Evolutionary conservation across 2,329 filamentous ascomycete genomes (phyloP).

Genomic region (Colletotrichum abscissum): DNA sequence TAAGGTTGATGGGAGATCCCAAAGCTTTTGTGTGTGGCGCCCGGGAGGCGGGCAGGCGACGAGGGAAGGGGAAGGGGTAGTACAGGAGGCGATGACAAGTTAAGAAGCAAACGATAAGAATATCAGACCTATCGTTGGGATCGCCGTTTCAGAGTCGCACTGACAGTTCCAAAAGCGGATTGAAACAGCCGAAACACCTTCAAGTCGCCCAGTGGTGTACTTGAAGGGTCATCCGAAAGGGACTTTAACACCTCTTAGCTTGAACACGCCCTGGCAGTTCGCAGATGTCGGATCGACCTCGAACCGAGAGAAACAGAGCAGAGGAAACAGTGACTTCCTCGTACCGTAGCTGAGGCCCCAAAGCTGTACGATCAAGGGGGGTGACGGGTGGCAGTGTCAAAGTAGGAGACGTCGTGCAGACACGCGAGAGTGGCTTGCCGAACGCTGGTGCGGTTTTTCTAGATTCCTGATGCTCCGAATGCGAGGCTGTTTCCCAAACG

Average conservation of each 20-base stretch:
- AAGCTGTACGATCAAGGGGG: constrained; percentile 28
- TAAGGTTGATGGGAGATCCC: constrained; percentile 36
- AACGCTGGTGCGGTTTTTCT: constrained; percentile 19
- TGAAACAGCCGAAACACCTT: constrained; percentile 54
- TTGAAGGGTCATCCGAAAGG: constrained; percentile 38
- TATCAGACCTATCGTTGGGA: constrained; percentile 47
- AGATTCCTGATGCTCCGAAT: background rate
- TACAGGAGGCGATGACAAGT: constrained; percentile 33
- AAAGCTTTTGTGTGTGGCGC: constrained; percentile 36
- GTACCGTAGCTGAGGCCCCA: constrained; percentile 12
- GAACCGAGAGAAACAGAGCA: constrained; percentile 38
- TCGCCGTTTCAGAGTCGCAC: constrained; percentile 53
- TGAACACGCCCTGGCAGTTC: constrained; percentile 37
- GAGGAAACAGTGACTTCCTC: constrained; percentile 27
- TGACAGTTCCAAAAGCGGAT: constrained; percentile 48
- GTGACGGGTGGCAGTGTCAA: constrained; percentile 15
- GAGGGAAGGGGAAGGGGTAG: constrained; percentile 28
- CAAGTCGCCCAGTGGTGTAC: constrained; percentile 43
- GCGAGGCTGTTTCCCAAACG: background rate
- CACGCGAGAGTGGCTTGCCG: constrained; percentile 14
- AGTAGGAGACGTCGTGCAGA: constrained; percentile 11
- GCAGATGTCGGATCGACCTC: constrained; percentile 36
- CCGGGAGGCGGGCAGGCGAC: constrained; percentile 23
- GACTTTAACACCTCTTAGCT: constrained; percentile 38
- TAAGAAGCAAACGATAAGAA: constrained; percentile 40